Percentiles rank a stretch among this genome's conserved stretches.
These are phyloP conservation scores for Pugionium dolabratum DNA, from an alignment of 345 rosid species.

Conservation along the genomic window DNA sequence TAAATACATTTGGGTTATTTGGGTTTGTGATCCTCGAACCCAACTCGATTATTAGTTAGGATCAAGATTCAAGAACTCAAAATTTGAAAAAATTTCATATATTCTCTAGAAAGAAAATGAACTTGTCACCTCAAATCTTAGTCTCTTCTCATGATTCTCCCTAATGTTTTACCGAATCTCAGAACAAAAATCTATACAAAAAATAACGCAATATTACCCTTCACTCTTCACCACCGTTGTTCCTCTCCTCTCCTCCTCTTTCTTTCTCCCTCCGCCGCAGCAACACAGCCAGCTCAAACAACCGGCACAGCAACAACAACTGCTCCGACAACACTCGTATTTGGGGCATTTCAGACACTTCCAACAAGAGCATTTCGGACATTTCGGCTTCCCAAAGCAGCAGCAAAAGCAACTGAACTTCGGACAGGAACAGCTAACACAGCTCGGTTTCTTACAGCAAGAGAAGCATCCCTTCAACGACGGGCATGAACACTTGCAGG, in stretches of 20 bases:
- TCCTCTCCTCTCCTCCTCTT: constrained; percentile 15
- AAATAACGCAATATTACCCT: constrained; percentile 30
- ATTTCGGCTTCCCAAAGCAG: constrained; percentile 50
- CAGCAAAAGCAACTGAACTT: constrained; percentile 35
- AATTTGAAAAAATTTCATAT: too few species aligned
- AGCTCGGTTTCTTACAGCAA: constrained; percentile 49
- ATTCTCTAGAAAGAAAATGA: too few species aligned
- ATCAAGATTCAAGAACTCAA: too few species aligned
- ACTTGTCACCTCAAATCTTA: constrained; percentile 14
- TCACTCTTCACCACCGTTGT: constrained; percentile 20
- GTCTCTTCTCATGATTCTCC: neutral
- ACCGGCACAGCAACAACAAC: constrained; percentile 33
- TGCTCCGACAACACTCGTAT: constrained; percentile 3
- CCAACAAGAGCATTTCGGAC: constrained; percentile 44
- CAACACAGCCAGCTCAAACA: constrained; percentile 53
- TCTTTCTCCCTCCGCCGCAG: constrained; percentile 15
- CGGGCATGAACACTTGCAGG: constrained; percentile 45
- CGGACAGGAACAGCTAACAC: constrained; percentile 30
- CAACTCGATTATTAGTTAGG: too few species aligned
- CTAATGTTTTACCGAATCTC: constrained; percentile 22
- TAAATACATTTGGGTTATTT: too few species aligned
- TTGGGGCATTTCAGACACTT: constrained; percentile 26
- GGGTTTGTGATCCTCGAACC: too few species aligned
- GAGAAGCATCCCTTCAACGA: constrained; percentile 39
- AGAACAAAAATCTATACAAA: constrained; percentile 34